Conservation (phyloP, 495 filamentous ascomycete genomes). For the Staphylotrichum longicolle region DNA sequence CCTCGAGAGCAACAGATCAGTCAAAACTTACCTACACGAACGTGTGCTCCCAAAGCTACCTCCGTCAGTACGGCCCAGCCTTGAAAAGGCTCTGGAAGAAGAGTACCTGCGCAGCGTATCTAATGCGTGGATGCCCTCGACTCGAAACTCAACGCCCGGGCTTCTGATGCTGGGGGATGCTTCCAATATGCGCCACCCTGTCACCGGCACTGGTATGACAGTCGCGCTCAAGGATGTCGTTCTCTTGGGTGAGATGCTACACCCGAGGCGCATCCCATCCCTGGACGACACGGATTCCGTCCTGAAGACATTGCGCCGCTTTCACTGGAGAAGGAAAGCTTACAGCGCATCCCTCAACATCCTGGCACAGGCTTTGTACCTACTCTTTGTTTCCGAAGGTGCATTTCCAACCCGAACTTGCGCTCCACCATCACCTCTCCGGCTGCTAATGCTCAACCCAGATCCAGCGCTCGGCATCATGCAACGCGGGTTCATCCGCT, state of each 20-base stretch:
- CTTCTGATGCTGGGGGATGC: constrained; percentile 20
- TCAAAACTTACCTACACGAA: constrained; percentile 15
- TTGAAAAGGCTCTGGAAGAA: constrained; percentile 4
- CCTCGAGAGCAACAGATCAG: constrained; percentile 3
- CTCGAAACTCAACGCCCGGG: constrained; percentile 12
- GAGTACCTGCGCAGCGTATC: constrained; percentile 22
- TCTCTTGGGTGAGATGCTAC: constrained; percentile 6
- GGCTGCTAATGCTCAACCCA: not conserved
- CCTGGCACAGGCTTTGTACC: constrained; percentile 23
- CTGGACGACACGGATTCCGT: constrained; percentile 1
- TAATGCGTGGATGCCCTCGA: constrained; percentile 19
- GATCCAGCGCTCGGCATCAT: constrained; percentile 17
- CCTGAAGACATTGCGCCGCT: not conserved
- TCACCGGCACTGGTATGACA: constrained; percentile 24
- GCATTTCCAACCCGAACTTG: not conserved
- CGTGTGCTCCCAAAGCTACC: constrained; percentile 8
- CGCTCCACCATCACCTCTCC: no score
- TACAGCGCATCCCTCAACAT: constrained; percentile 23
- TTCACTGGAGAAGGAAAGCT: constrained; percentile 20
- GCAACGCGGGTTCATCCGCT: constrained; percentile 22
- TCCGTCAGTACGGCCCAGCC: not conserved
- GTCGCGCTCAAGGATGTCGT: constrained; percentile 22
- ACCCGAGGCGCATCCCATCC: constrained; percentile 2
- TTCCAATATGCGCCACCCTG: constrained; percentile 23
- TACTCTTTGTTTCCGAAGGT: constrained; percentile 19